Percentiles rank a stretch among this genome's conserved stretches.
phyloP scores from a whole-genome alignment of 208 protist species.

The Trypanosoma conorhini region DNA sequence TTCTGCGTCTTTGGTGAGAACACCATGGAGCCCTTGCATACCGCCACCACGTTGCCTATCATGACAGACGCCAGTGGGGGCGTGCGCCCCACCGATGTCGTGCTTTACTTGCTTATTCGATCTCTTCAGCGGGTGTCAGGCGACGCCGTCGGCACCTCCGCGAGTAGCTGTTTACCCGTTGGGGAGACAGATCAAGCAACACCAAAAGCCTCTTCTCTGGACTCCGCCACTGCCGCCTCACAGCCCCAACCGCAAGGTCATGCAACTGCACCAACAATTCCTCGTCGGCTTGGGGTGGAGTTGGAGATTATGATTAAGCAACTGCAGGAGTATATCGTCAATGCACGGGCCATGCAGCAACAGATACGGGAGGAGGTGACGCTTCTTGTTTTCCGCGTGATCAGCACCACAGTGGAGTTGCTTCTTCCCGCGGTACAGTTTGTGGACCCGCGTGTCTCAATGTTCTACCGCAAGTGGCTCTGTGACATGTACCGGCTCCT shows the following conservation, averaged over 20 bases:
- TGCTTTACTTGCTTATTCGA: slow-evolving; percentile 17
- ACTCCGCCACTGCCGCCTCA: not conserved
- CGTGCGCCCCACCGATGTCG: slow-evolving; percentile 17
- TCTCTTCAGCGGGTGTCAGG: slow-evolving; percentile 3
- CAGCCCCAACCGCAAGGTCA: slow-evolving; percentile 2
- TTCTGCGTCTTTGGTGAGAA: not conserved
- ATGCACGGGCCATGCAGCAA: slow-evolving; percentile 32
- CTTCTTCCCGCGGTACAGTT: slow-evolving; percentile 77
- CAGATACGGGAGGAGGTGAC: slow-evolving; percentile 76
- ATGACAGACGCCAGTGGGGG: not conserved
- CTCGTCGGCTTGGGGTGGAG: slow-evolving; percentile 30
- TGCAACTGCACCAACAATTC: not conserved
- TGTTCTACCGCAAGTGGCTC: slow-evolving; percentile 87
- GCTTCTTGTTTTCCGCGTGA: slow-evolving; percentile 73
- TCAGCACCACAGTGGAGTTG: slow-evolving; percentile 71
- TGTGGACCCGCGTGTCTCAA: slow-evolving; percentile 42
- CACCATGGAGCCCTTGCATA: not conserved
- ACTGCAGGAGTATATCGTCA: slow-evolving; percentile 26
- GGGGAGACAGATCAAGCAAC: slow-evolving; percentile 7
- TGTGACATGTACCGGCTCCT: slow-evolving; percentile 80
- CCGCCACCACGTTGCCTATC: not conserved
- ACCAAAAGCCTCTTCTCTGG: slow-evolving; percentile 4
- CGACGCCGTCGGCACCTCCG: not conserved
- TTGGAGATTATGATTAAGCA: slow-evolving; percentile 31
- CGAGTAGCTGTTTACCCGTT: not conserved